Base-by-base conservation (phyloP, 441 rosid genomes). In the Geranium incanum region DNA sequence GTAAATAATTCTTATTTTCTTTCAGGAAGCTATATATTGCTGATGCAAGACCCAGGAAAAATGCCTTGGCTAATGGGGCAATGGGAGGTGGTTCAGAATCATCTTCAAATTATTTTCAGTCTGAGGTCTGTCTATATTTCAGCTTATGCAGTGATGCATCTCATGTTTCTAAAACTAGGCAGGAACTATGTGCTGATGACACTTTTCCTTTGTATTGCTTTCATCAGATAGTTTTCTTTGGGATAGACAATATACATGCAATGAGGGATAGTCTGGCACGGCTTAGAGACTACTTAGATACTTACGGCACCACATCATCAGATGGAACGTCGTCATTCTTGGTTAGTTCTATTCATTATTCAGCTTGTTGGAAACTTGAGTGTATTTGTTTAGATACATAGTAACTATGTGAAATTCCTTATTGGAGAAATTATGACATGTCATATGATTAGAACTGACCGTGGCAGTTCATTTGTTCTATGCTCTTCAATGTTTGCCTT, bases 21-120 rank as follows among this genome's bases (percentile, higher is more conserved):
- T 78, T 69, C 71, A 93, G 99, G 87, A 95, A 95, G 84, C 87
- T 95, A 67, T 95, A 93, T 76, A 93, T 95, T 75, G 98, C 90
- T 70, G 99, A 95, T 80, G 99, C 99, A 68, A 89, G 99, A 81
- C 98, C 99, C 36, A 87, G 97, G 77, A 95, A 90, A 86, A 93
- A 95, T 87, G 98, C 98, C 74, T 83, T 95, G 70, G 99, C 99
- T 71, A 95, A 95, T 91, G 99, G 97, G 39, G 99, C 99, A 70
- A 93, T 80, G 95, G 99, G 99, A 76, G 99, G 99, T 80, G 99
- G 99, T 79, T 93, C 97, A 0, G 98, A 95, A 80, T 95, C 99
- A 36, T 90, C 99, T 78, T 85, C 98, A 70, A 81, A 95, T 77
- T 95, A 95, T 85, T 81, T 86, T 75, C 97, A 89, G 70, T 95